Conservation (phyloP, 495 filamentous ascomycete species). For the Cairneyella variabilis region DNA sequence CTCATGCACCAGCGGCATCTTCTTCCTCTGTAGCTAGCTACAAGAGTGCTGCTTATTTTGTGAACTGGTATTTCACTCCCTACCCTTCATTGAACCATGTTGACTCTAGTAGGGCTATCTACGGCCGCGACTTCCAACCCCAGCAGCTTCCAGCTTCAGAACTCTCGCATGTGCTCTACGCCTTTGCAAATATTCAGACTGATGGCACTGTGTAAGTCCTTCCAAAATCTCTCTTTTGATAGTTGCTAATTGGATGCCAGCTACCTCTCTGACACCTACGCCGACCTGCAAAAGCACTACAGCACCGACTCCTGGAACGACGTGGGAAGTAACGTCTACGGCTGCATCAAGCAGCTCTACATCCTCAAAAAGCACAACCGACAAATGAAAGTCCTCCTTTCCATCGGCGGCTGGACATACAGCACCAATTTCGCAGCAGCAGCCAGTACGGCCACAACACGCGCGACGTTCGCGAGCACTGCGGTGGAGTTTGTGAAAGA, state of each 20-base stretch:
- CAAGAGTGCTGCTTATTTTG: conserved; percentile 73
- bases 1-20: not conserved
- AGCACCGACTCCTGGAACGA: conserved; percentile 55
- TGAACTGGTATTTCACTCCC: conserved; percentile 59
- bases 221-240: not conserved
- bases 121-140: conserved; percentile 73
- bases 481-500: conserved; percentile 51
- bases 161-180: conserved; percentile 80
- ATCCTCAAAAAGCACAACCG: conserved; percentile 81
- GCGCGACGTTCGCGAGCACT: conserved; percentile 59
- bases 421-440: conserved; percentile 71
- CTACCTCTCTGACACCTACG: conserved; percentile 48
- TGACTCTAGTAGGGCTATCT: conserved; percentile 62
- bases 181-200: conserved; percentile 78
- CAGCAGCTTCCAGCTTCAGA: conserved; percentile 73
- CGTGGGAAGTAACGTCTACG: conserved; percentile 71
- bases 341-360: conserved; percentile 83
- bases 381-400: conserved; percentile 78
- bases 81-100: too few relatives aligned
- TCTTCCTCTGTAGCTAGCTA: too few relatives aligned
- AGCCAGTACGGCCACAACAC: conserved; percentile 49
- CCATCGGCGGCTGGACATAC: conserved; percentile 91
- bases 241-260: conserved; percentile 16
- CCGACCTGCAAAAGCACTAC: conserved; percentile 76
- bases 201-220: conserved; percentile 73